These are phyloP conservation scores for Gossypium sturtianum DNA, from an alignment of 345 rosid genomes.

Conservation along the genomic window DNA sequence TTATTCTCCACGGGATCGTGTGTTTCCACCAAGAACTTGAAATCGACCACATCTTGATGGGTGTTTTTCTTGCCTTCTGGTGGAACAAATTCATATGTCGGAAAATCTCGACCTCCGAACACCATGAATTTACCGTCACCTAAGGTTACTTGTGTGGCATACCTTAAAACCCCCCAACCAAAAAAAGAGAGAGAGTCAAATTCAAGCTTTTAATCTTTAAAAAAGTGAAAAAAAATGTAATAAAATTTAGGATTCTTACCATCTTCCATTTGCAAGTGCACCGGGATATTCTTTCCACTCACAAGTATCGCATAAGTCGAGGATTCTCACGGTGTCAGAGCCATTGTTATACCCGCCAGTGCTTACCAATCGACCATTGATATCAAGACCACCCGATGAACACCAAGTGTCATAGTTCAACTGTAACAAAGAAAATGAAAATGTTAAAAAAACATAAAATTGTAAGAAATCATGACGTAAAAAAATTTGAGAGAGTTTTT, in stretches of 20 bases:
- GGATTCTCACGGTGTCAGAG: conserved; percentile 53
- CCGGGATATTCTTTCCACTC: conserved; percentile 64
- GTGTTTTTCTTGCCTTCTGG: conserved; percentile 41
- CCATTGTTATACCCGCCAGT: conserved; percentile 74
- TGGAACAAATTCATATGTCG: conserved; percentile 74
- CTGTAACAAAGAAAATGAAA: conserved; percentile 24
- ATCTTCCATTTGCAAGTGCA: conserved; percentile 59
- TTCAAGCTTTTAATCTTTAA: neutral
- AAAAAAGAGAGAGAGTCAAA: neutral
- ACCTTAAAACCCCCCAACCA: conserved; percentile 18
- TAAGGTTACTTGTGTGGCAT: conserved; percentile 70
- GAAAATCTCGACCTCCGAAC: conserved; percentile 70
- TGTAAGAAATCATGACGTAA: neutral
- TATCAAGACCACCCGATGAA: conserved; percentile 75
- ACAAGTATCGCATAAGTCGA: conserved; percentile 31
- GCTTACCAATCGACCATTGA: conserved; percentile 67
- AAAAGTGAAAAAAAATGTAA: neutral
- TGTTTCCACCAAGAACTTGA: conserved; percentile 44
- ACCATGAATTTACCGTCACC: conserved; percentile 65
- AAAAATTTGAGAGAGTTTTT: too few species aligned
- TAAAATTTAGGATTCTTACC: conserved; percentile 24
- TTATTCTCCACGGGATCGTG: conserved; percentile 60
- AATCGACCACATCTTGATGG: conserved; percentile 24
- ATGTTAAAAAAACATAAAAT: neutral
- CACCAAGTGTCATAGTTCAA: conserved; percentile 85